Percentiles rank a stretch among this genome's conserved stretches.
Evolutionary conservation across 2,329 filamentous ascomycete species (phyloP).

Genomic region (Pseudogymnoascus sp.): DNA sequence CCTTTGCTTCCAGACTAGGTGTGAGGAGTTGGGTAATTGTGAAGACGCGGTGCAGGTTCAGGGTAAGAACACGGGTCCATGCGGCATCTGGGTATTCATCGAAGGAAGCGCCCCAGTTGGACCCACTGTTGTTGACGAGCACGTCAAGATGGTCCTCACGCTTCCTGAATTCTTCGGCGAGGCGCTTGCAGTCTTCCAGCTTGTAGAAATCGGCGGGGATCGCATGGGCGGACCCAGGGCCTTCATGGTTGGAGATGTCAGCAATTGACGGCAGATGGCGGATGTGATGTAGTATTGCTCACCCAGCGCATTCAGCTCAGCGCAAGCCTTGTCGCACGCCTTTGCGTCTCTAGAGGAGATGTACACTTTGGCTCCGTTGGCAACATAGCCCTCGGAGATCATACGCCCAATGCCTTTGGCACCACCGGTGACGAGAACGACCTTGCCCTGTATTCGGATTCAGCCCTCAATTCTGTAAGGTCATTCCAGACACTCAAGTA

Average conservation of each 20-base stretch:
- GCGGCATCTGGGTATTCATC: constrained; percentile 53
- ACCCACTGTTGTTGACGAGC: constrained; percentile 61
- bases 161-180: constrained; percentile 51
- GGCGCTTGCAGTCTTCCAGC: constrained; percentile 51
- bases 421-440: constrained; percentile 52
- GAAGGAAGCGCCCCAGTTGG: constrained; percentile 56
- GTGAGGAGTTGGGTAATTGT: constrained; percentile 59
- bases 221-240: constrained; percentile 50
- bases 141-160: constrained; percentile 51
- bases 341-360: constrained; percentile 61
- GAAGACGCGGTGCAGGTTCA: constrained; percentile 59
- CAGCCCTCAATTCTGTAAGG: constrained; percentile 4
- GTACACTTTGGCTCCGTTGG: constrained; percentile 62
- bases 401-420: constrained; percentile 61
- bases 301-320: constrained; percentile 50
- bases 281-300: constrained; percentile 19
- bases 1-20: constrained; percentile 52
- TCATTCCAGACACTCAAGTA: background rate
- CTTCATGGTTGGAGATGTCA: constrained; percentile 16
- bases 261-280: background rate
- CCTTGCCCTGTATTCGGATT: constrained; percentile 40
- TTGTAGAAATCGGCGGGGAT: constrained; percentile 58
- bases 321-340: constrained; percentile 51
- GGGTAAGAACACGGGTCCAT: constrained; percentile 53
- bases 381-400: constrained; percentile 61